Conservation (phyloP, 1,139 yeast genomes). For the Blastobotrys elegans region DNA sequence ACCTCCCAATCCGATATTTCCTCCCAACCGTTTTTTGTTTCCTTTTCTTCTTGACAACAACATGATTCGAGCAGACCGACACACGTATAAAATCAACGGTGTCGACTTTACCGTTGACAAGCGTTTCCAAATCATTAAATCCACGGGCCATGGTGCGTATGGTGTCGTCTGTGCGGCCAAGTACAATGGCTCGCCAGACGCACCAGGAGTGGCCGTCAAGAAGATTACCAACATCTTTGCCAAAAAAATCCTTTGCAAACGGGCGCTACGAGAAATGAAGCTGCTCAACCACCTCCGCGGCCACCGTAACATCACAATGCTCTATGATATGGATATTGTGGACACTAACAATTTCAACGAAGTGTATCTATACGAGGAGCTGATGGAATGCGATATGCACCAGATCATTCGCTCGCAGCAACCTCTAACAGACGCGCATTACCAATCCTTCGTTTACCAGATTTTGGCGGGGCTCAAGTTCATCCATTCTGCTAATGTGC, state of each 20-base stretch:
- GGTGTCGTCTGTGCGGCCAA: conserved; percentile 94
- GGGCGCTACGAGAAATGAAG: conserved; percentile 87
- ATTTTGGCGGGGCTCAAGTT: conserved; percentile 88
- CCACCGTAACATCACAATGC: conserved; percentile 86
- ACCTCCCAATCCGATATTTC: neutral
- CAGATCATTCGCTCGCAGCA: conserved; percentile 93
- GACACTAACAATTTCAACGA: conserved; percentile 85
- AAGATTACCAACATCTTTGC: conserved; percentile 86
- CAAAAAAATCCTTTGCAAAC: conserved; percentile 80
- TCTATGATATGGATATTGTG: conserved; percentile 89
- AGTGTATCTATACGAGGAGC: conserved; percentile 84
- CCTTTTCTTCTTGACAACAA: neutral
- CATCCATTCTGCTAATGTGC: conserved; percentile 92
- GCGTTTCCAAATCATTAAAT: conserved; percentile 79
- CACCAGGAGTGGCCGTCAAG: conserved; percentile 76
- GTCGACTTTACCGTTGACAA: conserved; percentile 88
- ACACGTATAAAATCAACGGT: conserved; percentile 63
- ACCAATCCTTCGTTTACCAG: conserved; percentile 88
- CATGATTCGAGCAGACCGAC: conserved; percentile 30
- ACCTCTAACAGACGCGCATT: conserved; percentile 90
- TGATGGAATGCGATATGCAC: conserved; percentile 98
- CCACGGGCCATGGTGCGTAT: conserved; percentile 95
- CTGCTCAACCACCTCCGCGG: conserved; percentile 77
- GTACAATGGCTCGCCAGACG: conserved; percentile 61
- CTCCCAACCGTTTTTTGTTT: neutral